A percentile compares a stretch with the other conserved stretches of the same genome.
Conservation (phyloP, 768 basidiomycete species). For the Neoboletus magnificus region DNA sequence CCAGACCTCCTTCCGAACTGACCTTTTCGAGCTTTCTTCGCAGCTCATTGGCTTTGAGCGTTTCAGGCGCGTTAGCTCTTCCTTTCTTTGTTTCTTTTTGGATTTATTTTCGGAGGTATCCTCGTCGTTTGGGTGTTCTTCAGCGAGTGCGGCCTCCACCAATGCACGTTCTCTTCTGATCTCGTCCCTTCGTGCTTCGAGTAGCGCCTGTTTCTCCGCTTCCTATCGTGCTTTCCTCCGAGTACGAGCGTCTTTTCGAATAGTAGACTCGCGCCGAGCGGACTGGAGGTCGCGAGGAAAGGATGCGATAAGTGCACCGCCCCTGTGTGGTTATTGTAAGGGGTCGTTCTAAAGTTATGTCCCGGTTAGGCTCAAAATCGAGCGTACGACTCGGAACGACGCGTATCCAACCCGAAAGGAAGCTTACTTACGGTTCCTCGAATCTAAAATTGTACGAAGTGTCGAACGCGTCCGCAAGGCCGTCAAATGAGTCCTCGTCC, state of each 20-base stretch:
- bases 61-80: constrained; percentile 80
- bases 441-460: constrained; percentile 97
- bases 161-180: constrained; percentile 68
- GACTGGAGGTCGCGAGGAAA: constrained; percentile 74
- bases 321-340: constrained; percentile 39
- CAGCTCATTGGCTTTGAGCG: constrained; percentile 82
- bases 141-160: constrained; percentile 66
- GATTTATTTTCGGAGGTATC: constrained; percentile 56
- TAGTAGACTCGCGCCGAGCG: constrained; percentile 70
- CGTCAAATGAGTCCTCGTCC: constrained; percentile 81
- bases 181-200: constrained; percentile 75
- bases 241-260: constrained; percentile 82
- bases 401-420: neutral
- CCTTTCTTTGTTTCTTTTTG: constrained; percentile 39
- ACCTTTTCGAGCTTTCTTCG: constrained; percentile 72
- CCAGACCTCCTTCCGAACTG: constrained; percentile 64
- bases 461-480: constrained; percentile 89
- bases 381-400: neutral
- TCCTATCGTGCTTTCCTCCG: constrained; percentile 75
- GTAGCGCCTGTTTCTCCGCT: constrained; percentile 57
- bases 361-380: neutral
- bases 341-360: neutral
- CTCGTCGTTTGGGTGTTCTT: constrained; percentile 62
- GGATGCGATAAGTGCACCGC: constrained; percentile 59
- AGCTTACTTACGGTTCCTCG: constrained; percentile 80